Base-by-base conservation (phyloP, 225 moss, liverwort and hornwort species). In the Rhytidiadelphus loreus region DNA sequence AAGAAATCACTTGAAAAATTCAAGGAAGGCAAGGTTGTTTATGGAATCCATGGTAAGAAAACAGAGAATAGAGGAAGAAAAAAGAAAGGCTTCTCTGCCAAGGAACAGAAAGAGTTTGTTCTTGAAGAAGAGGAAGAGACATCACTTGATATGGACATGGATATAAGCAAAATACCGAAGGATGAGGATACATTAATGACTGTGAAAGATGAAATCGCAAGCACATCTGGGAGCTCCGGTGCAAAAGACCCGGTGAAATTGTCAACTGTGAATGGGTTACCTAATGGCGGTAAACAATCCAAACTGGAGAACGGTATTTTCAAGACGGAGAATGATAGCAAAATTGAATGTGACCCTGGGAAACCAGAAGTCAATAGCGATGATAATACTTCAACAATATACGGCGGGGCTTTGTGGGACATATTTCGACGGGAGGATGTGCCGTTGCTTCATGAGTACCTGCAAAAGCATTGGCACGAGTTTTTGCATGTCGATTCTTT, bases 401-500 rank as follows among this genome's bases (percentile, higher is more conserved):
- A 94, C 85, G 98, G 98, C 14, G 98, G 98, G 68, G 98, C 98
- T 30, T 78, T 98, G n/a, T 98, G 98, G 98, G 98, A 98, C 88
- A 98, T 98, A 59, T 98, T 98, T 90, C 94, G 98, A 80, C 95
- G 98, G 35, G 94, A 98, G 88, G 98, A 98, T 88, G 97, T 97
- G 52, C 93, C 95, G 16, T 94, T 92, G 91, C 93, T 98, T 69
- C 87, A 93, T 74, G 95, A 94, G 52, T 98, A 96, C 82, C 90
- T 98, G 79, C 93, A 79, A 73, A 95, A 93, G 56, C 95, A 97
- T 80, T 91, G 91, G 61, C 70, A 88, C 8, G 96, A 96, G 86
- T 98, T 98, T 88, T 88, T 93, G 88, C 97, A 97, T 90, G 89
- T 95, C 72, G 91, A 93, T 68, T 93, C 94, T 58, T 74, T 92